These are phyloP conservation scores for Mucor mucedo DNA, from an alignment of 371 early-diverging fungal genomes.

Conservation along the genomic window DNA sequence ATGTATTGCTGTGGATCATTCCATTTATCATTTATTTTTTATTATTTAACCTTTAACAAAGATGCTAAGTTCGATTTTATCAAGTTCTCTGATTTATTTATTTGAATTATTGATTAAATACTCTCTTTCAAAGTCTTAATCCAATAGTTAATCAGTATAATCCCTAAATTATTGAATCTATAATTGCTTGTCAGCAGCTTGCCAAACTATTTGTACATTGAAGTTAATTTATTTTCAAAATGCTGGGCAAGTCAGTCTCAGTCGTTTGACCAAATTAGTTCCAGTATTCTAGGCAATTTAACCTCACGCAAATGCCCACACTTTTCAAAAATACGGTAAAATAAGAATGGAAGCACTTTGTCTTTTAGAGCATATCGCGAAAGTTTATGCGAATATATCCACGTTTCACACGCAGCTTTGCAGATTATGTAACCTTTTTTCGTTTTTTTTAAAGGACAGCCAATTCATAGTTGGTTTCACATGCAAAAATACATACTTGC, in stretches of 20 bases:
- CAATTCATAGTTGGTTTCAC: too few species aligned
- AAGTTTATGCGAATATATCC: too few species aligned
- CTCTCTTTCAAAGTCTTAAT: not conserved
- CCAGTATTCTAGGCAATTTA: too few species aligned
- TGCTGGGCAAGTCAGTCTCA: not conserved
- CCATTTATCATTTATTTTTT: too few species aligned
- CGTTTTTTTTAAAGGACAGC: too few species aligned
- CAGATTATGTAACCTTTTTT: too few species aligned
- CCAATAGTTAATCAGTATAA: not conserved
- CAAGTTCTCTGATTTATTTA: not conserved
- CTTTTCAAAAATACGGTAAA: not conserved
- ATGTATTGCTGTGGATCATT: too few species aligned
- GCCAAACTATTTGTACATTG: not conserved
- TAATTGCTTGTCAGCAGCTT: not conserved
- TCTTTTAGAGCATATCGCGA: not conserved
- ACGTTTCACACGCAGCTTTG: too few species aligned
- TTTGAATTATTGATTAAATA: too few species aligned
- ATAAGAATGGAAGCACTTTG: constrained; percentile 18
- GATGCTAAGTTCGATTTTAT: not conserved
- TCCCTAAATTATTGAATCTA: constrained; percentile 8
- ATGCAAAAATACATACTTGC: too few species aligned
- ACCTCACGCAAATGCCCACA: too few species aligned
- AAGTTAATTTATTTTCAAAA: not conserved
- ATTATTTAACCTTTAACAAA: constrained; percentile 5
- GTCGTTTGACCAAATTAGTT: not conserved